Conservation (phyloP, 2,329 filamentous ascomycete species). For the Fusarium scirpi region DNA sequence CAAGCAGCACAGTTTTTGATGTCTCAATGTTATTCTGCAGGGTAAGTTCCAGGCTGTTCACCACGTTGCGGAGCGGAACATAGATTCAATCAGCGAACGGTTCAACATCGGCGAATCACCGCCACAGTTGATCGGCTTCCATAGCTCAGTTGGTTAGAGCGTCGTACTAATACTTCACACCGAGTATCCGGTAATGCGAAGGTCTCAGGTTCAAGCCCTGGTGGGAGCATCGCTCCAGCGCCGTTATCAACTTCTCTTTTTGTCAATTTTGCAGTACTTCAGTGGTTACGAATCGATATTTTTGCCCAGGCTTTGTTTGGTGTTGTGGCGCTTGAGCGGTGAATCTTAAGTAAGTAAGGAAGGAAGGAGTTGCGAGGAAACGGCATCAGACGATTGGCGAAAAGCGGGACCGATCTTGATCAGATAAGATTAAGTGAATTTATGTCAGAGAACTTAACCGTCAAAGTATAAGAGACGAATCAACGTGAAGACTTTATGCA, state of each 20-base stretch:
- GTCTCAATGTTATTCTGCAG: background rate
- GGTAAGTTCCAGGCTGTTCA: background rate
- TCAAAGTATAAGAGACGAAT: background rate
- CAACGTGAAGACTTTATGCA: no score
- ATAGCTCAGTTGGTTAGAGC: constrained; percentile 50
- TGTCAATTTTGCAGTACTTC: accelerated
- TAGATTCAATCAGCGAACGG: accelerated
- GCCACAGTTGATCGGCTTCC: constrained; percentile 42
- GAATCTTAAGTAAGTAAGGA: background rate
- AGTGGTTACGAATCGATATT: background rate
- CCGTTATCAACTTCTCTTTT: constrained; percentile 28
- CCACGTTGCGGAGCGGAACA: accelerated
- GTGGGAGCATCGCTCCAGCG: constrained; percentile 44
- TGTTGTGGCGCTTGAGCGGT: background rate
- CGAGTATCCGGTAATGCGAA: constrained; percentile 44
- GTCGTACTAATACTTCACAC: constrained; percentile 46
- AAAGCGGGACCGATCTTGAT: constrained; percentile 19
- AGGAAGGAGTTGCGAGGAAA: background rate
- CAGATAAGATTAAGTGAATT: constrained; percentile 33
- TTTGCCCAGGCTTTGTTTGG: background rate
- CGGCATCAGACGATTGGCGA: background rate
- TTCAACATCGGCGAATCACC: constrained; percentile 2
- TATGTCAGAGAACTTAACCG: background rate
- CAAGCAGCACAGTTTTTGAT: background rate
- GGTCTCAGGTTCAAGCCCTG: constrained; percentile 49